Evolutionary conservation across 176 grass and related monocot genomes (phyloP), one percentile per base, ranked within the genome.

Genomic region (Leersia perrieri): DNA sequence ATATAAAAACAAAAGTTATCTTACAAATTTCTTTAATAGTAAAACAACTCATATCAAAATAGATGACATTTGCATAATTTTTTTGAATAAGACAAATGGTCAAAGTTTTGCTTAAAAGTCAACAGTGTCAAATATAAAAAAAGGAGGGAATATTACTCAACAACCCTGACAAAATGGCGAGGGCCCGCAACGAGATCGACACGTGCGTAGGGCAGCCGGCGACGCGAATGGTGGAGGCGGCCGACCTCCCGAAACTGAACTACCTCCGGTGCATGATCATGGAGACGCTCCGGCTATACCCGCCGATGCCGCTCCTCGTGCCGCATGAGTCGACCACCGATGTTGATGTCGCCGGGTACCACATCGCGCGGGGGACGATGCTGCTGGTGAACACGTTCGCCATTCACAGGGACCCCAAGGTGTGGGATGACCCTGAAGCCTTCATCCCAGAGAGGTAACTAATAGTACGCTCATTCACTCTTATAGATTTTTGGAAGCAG

Each of bases 401-500:
- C 3, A 89, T 92, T 15, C 87, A 92, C 16, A 63, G 74, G 38
- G 86, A 89, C 10, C 87, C 87, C 0, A 2, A 3, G 3, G 3
- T 30, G 0, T 92, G 90, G 90, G 63, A 83, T 4, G 70, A 89
- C 0, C 83, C 90, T 2, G 23, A 32, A 7, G 32, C 45, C 16
- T 89, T 89, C 65, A 53, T 47, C 75, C 87, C 90, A 8, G 87
- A 92, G 44, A 86, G 90, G 80, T 86, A 85, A n/a, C n/a, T n/a
- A n/a, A n/a, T n/a, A n/a, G n/a, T n/a, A n/a, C n/a, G n/a, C n/a
- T n/a, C n/a, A n/a, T n/a, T n/a, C n/a, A n/a, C n/a, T n/a, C n/a
- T n/a, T n/a, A n/a, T n/a, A n/a, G n/a, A n/a, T n/a, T n/a, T n/a
- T n/a, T n/a, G n/a, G n/a, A n/a, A n/a, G n/a, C n/a, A n/a, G n/a